Evolutionary conservation across 2,329 filamentous ascomycete genomes (phyloP).

Genomic region (Alternaria infectoria): DNA sequence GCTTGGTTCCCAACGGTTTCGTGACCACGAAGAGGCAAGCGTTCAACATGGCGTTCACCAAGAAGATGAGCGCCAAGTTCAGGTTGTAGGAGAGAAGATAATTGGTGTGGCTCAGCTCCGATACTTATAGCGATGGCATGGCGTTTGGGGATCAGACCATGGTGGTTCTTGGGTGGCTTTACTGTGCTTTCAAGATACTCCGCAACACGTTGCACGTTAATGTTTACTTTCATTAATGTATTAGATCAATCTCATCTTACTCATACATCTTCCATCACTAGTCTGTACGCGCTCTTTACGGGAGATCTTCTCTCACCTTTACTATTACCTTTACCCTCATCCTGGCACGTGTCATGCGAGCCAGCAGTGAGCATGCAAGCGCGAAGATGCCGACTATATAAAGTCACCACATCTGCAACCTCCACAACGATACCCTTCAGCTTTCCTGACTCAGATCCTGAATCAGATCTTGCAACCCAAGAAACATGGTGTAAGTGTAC

Average conservation of each 20-base stretch:
- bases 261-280: too few species aligned
- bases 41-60: background rate
- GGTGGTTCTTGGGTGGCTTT: background rate
- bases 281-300: too few species aligned
- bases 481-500: too few species aligned
- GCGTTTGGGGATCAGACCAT: background rate
- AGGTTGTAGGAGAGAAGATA: background rate
- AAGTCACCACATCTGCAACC: too few species aligned
- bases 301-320: too few species aligned
- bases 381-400: too few species aligned
- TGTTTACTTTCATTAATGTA: background rate
- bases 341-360: too few species aligned
- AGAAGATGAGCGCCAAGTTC: constrained; percentile 6
- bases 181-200: background rate
- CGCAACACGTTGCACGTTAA: background rate
- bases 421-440: too few species aligned
- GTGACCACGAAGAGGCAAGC: background rate
- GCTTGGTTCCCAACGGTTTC: constrained; percentile 13
- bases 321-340: too few species aligned
- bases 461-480: too few species aligned
- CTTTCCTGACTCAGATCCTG: too few species aligned
- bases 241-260: background rate
- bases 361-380: too few species aligned
- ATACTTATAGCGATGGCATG: background rate
- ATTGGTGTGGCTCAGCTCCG: background rate